Evolutionary conservation across 345 rosid species (phyloP), one percentile per base, ranked within the genome.

Genomic region (Mercurialis annua): DNA sequence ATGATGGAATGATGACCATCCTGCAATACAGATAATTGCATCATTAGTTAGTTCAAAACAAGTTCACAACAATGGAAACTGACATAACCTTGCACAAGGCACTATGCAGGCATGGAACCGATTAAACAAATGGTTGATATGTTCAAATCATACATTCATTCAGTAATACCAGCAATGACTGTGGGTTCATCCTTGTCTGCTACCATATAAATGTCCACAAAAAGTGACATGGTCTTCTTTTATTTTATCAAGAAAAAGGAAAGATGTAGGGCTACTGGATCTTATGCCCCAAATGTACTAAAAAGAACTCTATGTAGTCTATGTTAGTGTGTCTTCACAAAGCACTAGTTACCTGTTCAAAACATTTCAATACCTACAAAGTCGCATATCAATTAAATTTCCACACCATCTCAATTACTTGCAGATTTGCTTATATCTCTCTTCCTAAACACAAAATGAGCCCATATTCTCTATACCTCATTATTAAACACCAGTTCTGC

Each of bases 1-100:
- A 94, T 77, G 23, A 75, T 31, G 10, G 95, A 81, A 80, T 86
- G 97, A 71, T 94, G 89, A 46, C 92, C 96, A 62, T 89, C 92
- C 99, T 91, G 79, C 62, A 29, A 21, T 61, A 11, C 57, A 11
- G 31, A 52, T 24, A 43, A 58, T 5, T 14, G 10, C 34, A 24
- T 42, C 26, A 6, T 15, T 43, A 61, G 29, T 42, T 59, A 21
- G 29, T 59, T 36, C 23, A 30, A 20, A 29, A 55, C 1, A n/a
- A 8, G 17, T 34, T 26, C 51, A 61, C 12, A 42, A 61, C 15
- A 4, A 24, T 36, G 40, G 48, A 18, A 42, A 24, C 34, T 14
- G 43, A 43, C 33, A 61, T 40, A 11, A 42, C 48, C 31, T 24
- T 31, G 17, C 21, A 7, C 11, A 26, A 6, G 23, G 33, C 26